Conservation (phyloP, 495 filamentous ascomycete genomes). For the Talaromyces ruber region DNA sequence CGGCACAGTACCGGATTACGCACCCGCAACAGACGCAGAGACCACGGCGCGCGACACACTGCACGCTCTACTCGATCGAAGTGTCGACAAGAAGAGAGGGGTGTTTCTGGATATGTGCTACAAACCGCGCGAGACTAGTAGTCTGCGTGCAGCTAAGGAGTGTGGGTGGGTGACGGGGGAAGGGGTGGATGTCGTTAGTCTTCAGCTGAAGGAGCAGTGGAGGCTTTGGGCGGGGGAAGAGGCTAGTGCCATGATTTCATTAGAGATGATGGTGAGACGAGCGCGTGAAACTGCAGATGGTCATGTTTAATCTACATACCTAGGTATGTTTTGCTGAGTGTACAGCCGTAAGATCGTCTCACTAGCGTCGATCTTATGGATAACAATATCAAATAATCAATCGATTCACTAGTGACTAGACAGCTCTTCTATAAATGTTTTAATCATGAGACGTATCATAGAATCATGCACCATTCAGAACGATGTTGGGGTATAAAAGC, state of each 20-base stretch:
- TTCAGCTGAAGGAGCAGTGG: neutral
- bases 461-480: constrained; percentile 1
- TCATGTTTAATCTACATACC: neutral
- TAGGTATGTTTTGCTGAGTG: no score
- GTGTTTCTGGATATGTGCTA: neutral
- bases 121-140: neutral
- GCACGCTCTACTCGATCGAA: neutral
- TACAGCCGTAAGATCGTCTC: neutral
- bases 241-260: neutral
- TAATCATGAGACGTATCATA: neutral
- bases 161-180: neutral
- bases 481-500: constrained; percentile 1
- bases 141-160: neutral
- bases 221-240: neutral
- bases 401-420: neutral
- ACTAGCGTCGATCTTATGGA: neutral
- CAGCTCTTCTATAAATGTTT: neutral
- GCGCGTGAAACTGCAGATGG: neutral
- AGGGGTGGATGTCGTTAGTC: neutral
- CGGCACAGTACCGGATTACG: neutral
- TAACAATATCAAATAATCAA: neutral
- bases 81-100: neutral
- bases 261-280: neutral
- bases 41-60: neutral
- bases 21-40: neutral